phyloP scores from a whole-genome alignment of 169 alveolate genomes.

The Cryptosporidium xiaoi region DNA sequence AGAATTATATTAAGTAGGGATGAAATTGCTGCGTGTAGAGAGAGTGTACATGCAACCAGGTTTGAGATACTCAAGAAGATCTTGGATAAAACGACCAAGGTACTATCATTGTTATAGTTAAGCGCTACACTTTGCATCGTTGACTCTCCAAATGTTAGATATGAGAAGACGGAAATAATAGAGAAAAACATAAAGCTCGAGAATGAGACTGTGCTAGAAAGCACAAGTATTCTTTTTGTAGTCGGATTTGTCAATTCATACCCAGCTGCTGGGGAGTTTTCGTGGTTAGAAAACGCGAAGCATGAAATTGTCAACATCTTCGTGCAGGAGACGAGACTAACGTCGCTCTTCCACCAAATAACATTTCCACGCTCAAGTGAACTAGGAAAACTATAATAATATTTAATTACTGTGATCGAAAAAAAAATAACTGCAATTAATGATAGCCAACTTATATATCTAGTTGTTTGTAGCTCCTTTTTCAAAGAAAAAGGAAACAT shows the following conservation, averaged over 20 bases:
- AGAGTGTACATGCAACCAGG: conserved; percentile 69
- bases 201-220: conserved; percentile 57
- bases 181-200: conserved; percentile 34
- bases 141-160: conserved; percentile 51
- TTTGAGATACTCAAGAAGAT: conserved; percentile 56
- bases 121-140: conserved; percentile 60
- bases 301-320: conserved; percentile 70
- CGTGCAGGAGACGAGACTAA: conserved; percentile 10
- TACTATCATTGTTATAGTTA: conserved; percentile 47
- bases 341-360: conserved; percentile 63
- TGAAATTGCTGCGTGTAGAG: conserved; percentile 64
- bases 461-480: conserved; percentile 59
- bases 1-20: conserved; percentile 52
- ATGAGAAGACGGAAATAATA: conserved; percentile 38
- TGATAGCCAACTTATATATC: conserved; percentile 71
- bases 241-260: conserved; percentile 62
- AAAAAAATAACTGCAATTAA: conserved; percentile 56
- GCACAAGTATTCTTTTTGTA: conserved; percentile 38
- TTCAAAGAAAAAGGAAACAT: conserved; percentile 66
- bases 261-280: conserved; percentile 68
- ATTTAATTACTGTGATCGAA: conserved; percentile 61
- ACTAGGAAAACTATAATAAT: conserved; percentile 37
- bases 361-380: conserved; percentile 36
- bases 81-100: conserved; percentile 43
- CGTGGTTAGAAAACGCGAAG: conserved; percentile 73